A percentile compares a stretch with the other conserved stretches of the same genome.
Conservation (phyloP, 148 eudicot genomes). For the Drosera capensis region DNA sequence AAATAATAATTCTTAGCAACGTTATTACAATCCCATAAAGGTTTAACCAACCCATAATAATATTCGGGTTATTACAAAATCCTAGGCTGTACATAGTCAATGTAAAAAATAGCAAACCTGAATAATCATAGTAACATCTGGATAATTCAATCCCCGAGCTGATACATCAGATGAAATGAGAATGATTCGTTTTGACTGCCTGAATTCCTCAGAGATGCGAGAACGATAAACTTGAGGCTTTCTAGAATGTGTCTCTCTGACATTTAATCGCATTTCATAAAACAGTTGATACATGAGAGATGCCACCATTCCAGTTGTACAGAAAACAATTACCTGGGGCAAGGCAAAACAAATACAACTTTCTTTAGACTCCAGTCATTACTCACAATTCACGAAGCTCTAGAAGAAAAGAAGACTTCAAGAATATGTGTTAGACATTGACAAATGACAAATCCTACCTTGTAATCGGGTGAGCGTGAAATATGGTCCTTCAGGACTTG, state of each 20-base stretch:
- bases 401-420: too few species aligned
- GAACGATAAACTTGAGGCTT: slow-evolving; percentile 75
- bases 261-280: slow-evolving; percentile 74
- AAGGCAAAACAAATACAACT: slow-evolving; percentile 4
- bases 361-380: too few species aligned
- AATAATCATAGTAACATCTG: slow-evolving; percentile 83
- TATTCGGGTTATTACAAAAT: too few species aligned
- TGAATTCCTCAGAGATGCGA: slow-evolving; percentile 71
- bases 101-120: slow-evolving; percentile 43
- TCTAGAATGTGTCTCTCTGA: slow-evolving; percentile 79
- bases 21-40: too few species aligned
- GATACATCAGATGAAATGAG: slow-evolving; percentile 80
- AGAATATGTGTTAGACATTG: too few species aligned
- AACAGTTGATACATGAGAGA: slow-evolving; percentile 69
- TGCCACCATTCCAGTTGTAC: slow-evolving; percentile 77
- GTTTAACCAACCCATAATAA: neutral
- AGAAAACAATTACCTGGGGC: slow-evolving; percentile 73
- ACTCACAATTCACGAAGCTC: too few species aligned
- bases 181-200: slow-evolving; percentile 56
- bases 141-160: slow-evolving; percentile 86
- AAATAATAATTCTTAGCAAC: too few species aligned
- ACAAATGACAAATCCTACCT: too few species aligned
- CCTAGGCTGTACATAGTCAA: neutral
- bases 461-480: slow-evolving; percentile 43
- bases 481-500: slow-evolving; percentile 66